Base-by-base conservation (phyloP, 2,329 filamentous ascomycete genomes). In the Thermomyces lanuginosus region DNA sequence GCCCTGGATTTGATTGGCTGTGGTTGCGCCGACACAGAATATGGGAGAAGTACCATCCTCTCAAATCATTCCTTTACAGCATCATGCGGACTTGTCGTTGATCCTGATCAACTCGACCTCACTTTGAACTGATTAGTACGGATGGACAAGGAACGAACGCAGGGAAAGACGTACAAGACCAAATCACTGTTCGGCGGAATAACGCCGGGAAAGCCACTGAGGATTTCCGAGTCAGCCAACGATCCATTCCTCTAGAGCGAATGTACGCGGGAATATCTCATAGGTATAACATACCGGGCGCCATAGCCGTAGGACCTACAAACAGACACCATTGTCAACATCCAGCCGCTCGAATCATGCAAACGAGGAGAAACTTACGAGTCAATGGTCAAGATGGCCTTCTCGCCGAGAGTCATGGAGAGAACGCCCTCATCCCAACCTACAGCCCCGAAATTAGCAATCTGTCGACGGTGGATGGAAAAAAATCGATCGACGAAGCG, bases 391-490 rank as follows among this genome's bases (percentile, higher is more conserved):
- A 98, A 65, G 27, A 71, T 79, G 28, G 82, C 75, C 63, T 80
- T 86, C 68, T 95, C 86, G 51, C 86, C 84, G 32, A 92, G 63
- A 49, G 76, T 75, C 86, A 98, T 93, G 48, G 71, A 63, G 26
- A 63, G 59, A 28, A 95, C 83, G 39, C 77, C 84, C 58, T 92
- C 74, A 46, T 82, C 83, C 82, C 71, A 91, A 41, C 72, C 79
- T 83, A 39, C 35, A 39, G 29, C 18, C 45, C n/a, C 8, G 16
- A 8, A 6, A 28, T 17, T 22, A 21, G 17, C 18, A 27, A 15
- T 6, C 8, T 5, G 8, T 7, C 25, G 10, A 23, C 10, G n/a
- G 22, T 8, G 16, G 10, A 4, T n/a, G 9, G 12, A 16, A 26
- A 18, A 16, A 15, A 5, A 21, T 19, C 22, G 14, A 20, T 13